phyloP scores from a whole-genome alignment of 805 yeast genomes.

The Grigorovia yakushimaensis region DNA sequence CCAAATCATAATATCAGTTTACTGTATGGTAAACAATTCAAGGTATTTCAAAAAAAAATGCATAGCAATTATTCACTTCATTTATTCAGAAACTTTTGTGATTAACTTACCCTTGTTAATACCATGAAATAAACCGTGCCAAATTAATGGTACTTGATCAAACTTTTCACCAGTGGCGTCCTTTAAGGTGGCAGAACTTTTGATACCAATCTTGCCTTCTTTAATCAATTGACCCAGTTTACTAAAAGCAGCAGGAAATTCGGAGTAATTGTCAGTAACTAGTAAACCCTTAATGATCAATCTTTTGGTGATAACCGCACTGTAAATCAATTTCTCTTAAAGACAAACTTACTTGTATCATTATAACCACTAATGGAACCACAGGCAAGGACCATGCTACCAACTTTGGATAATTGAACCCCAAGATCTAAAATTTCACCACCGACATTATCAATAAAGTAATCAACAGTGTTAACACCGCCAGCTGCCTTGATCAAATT shows the following conservation, averaged over 20 bases:
- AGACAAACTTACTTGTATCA: conserved; percentile 29
- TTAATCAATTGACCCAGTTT: conserved; percentile 31
- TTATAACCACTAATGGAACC: conserved; percentile 56
- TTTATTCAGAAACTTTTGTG: conserved; percentile 32
- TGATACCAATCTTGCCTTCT: conserved; percentile 34
- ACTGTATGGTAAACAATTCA: no score
- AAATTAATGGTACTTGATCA: conserved; percentile 35
- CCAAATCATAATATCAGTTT: no score
- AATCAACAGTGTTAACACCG: conserved; percentile 41
- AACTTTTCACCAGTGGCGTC: conserved; percentile 36
- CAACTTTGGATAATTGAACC: conserved; percentile 27
- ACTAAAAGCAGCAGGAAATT: conserved; percentile 32
- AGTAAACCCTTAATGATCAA: conserved; percentile 46
- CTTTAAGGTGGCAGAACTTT: conserved; percentile 32
- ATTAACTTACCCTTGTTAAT: conserved; percentile 43
- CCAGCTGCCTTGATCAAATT: conserved; percentile 32
- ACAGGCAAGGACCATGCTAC: conserved; percentile 45
- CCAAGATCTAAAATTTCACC: conserved; percentile 45
- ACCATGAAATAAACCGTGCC: conserved; percentile 39
- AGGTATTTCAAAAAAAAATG: background rate
- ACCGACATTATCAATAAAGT: conserved; percentile 56
- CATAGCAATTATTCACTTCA: background rate
- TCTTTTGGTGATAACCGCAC: conserved; percentile 39
- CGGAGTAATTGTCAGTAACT: conserved; percentile 34
- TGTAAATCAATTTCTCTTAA: conserved; percentile 34